Evolutionary conservation across 2,329 filamentous ascomycete genomes (phyloP).

Genomic region (Ophiostoma ips): DNA sequence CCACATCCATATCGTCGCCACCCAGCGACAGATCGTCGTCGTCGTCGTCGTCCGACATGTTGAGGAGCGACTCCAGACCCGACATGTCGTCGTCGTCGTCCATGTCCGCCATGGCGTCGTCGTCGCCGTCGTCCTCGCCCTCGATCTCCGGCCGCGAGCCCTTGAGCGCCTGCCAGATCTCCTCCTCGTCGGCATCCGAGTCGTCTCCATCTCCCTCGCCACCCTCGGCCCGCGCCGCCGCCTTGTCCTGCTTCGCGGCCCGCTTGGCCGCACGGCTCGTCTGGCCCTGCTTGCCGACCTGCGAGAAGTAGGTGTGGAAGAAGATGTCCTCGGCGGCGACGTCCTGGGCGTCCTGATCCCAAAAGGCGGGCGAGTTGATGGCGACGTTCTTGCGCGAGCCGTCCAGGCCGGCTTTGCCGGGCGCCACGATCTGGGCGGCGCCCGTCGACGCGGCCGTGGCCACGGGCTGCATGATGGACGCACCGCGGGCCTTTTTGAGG

Average conservation of each 20-base stretch:
- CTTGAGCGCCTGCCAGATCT: slow-evolving; percentile 24
- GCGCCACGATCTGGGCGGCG: slow-evolving; percentile 38
- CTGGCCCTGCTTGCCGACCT: slow-evolving; percentile 49
- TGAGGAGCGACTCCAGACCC: slow-evolving; percentile 17
- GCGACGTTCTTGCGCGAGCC: slow-evolving; percentile 20
- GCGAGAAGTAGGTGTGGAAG: slow-evolving; percentile 94
- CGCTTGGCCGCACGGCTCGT: slow-evolving; percentile 37
- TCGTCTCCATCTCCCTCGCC: slow-evolving; percentile 41
- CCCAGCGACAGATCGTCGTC: slow-evolving; percentile 26
- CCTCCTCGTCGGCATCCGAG: slow-evolving; percentile 27
- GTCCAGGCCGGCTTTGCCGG: slow-evolving; percentile 33
- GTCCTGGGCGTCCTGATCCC: slow-evolving; percentile 77
- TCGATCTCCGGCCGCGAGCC: slow-evolving; percentile 24
- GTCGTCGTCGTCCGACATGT: slow-evolving; percentile 15
- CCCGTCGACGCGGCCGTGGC: slow-evolving; percentile 26
- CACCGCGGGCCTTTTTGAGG: slow-evolving; percentile 45
- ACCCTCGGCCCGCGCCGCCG: slow-evolving; percentile 56
- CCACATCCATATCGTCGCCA: slow-evolving; percentile 25
- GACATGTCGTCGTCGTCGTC: slow-evolving; percentile 24
- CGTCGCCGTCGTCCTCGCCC: slow-evolving; percentile 34
- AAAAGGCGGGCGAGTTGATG: slow-evolving; percentile 82
- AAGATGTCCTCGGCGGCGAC: slow-evolving; percentile 88
- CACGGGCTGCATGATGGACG: slow-evolving; percentile 94
- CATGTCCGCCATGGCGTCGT: slow-evolving; percentile 21
- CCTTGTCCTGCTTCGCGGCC: slow-evolving; percentile 32